These are phyloP conservation scores for Penicillium glabrum DNA, from an alignment of 2,329 filamentous ascomycete genomes.

Conservation along the genomic window DNA sequence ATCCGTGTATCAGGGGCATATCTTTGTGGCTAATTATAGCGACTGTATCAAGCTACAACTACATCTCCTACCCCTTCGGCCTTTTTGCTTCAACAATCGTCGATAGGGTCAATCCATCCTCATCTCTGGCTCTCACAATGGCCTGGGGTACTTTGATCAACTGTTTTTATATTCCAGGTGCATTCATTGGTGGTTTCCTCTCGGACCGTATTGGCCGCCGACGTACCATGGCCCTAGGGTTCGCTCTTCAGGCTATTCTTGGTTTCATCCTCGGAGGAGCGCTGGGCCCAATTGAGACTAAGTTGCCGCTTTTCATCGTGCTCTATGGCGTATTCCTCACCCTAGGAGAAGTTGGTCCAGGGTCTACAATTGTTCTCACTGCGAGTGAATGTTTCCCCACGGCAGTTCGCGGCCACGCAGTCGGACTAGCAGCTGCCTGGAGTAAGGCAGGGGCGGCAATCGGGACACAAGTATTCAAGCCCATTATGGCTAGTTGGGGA, in stretches of 20 bases:
- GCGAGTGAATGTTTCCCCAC: constrained; percentile 53
- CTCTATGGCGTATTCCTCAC: constrained; percentile 54
- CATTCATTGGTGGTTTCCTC: constrained; percentile 49
- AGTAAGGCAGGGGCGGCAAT: constrained; percentile 54
- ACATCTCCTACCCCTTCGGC: constrained; percentile 56
- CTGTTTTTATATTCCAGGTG: constrained; percentile 53
- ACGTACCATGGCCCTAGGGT: constrained; percentile 54
- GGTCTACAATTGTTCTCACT: constrained; percentile 39
- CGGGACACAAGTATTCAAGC: constrained; percentile 53
- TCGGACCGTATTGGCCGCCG: constrained; percentile 52
- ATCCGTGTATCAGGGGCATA: neutral
- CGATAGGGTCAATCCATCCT: constrained; percentile 41
- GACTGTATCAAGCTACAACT: constrained; percentile 46
- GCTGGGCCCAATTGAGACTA: constrained; percentile 44
- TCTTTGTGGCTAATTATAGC: neutral
- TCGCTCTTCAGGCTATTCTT: constrained; percentile 45
- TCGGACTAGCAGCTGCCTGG: constrained; percentile 50
- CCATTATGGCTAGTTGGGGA: constrained; percentile 49
- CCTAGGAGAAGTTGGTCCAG: constrained; percentile 53
- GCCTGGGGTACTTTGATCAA: constrained; percentile 52
- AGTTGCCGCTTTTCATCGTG: constrained; percentile 54
- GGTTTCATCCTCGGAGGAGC: constrained; percentile 54
- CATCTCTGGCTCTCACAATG: constrained; percentile 42
- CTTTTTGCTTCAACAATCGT: constrained; percentile 58
- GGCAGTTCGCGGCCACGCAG: constrained; percentile 50